Evolutionary conservation across 345 rosid species (phyloP).

Genomic region (Salix suchowensis): DNA sequence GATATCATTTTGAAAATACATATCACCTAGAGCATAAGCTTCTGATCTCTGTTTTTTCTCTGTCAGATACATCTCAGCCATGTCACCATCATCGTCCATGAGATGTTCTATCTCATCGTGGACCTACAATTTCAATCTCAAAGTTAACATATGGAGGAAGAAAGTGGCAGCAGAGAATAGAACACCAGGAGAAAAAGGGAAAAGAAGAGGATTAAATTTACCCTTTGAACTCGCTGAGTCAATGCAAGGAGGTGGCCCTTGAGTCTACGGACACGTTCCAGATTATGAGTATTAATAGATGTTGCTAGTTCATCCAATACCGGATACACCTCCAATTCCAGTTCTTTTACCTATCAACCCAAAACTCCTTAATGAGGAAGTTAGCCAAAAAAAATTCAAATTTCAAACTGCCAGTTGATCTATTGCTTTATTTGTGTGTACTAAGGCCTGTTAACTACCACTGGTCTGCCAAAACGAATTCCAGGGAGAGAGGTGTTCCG

Average conservation of each 20-base stretch:
- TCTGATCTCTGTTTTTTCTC: constrained; percentile 79
- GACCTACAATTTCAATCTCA: constrained; percentile 49
- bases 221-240: constrained; percentile 97
- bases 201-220: constrained; percentile 12
- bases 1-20: constrained; percentile 33
- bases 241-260: constrained; percentile 87
- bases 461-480: not conserved
- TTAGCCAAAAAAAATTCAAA: not conserved
- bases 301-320: constrained; percentile 84
- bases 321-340: constrained; percentile 83
- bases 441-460: not conserved
- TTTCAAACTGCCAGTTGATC: not conserved
- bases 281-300: constrained; percentile 74
- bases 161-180: not conserved
- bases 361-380: not conserved
- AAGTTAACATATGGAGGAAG: constrained; percentile 16
- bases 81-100: constrained; percentile 97
- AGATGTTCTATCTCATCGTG: constrained; percentile 92
- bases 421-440: not conserved
- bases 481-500: not conserved
- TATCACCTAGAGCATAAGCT: constrained; percentile 48
- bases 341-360: constrained; percentile 65
- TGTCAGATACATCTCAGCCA: constrained; percentile 98
- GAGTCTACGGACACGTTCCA: constrained; percentile 82
- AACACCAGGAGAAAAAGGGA: not conserved